Conservation (phyloP, 148 eudicot genomes). For the Rhododendron griersonianum region DNA sequence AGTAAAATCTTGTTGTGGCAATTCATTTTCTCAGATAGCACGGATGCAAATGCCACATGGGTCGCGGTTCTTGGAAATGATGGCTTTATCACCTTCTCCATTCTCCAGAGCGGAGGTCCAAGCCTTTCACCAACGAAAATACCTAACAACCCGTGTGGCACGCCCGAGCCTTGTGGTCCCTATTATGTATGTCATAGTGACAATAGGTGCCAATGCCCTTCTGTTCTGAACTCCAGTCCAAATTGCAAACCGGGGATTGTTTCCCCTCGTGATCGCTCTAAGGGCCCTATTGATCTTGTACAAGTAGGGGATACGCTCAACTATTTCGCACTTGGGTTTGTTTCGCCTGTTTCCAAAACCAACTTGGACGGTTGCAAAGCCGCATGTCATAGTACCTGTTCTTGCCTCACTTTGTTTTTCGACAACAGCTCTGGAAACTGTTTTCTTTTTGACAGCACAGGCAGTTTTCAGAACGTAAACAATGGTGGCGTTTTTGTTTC, state of each 20-base stretch:
- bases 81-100: conserved; percentile 53
- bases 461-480: conserved; percentile 51
- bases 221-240: conserved; percentile 26
- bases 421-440: conserved; percentile 60
- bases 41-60: conserved; percentile 55
- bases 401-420: conserved; percentile 75
- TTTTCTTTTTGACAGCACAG: conserved; percentile 58
- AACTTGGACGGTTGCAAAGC: conserved; percentile 53
- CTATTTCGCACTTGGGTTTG: conserved; percentile 61
- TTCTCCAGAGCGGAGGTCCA: conserved; percentile 33
- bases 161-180: conserved; percentile 69
- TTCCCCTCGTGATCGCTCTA: conserved; percentile 34
- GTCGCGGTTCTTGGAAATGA: conserved; percentile 66
- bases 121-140: conserved; percentile 32
- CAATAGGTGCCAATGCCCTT: conserved; percentile 62
- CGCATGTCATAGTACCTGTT: conserved; percentile 64
- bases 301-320: conserved; percentile 53
- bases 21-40: conserved; percentile 37
- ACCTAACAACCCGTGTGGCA: conserved; percentile 57
- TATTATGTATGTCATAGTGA: conserved; percentile 51
- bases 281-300: conserved; percentile 31
- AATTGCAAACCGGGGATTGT: conserved; percentile 42
- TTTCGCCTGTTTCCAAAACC: conserved; percentile 46
- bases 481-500: conserved; percentile 34
- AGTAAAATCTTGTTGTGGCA: conserved; percentile 45